Evolutionary conservation across 1,284 basidiomycete species (phyloP), one percentile per base, ranked within the genome.

Genomic region (Vanrija pseudolonga): DNA sequence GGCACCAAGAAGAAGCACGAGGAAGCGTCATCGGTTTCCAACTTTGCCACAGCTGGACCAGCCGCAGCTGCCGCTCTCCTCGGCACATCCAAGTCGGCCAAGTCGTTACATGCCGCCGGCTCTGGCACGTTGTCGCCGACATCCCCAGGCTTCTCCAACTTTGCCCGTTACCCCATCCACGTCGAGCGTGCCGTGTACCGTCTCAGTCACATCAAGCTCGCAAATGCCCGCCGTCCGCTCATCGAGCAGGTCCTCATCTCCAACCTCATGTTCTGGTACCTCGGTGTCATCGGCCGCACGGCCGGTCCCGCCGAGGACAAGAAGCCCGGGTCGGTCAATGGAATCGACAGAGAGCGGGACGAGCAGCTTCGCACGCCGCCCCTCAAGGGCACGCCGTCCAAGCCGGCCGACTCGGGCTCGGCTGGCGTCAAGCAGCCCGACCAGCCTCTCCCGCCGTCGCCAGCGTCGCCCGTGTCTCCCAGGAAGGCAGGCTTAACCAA

Each of bases 201-300:
- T 50, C 80, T 99, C 48, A 93, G 89, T 72, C 95, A 99, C 72
- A 98, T 98, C 81, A 99, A 99, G 77, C 81, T 99, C 43, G 95
- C 96, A 22, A 98, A 98, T 74, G 94, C 95, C 11, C 83, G 96
- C 50, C 82, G 95, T 42, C 93, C 96, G 18, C 80, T 99, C 17
- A 98, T 96, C 68, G 96, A 99, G 78, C 95, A 99, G 76, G 95
- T 99, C 47, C 79, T 98, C 58, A 98, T 98, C 75, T 96, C 92
- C 67, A 98, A 98, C 74, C 81, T 98, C 64, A 98, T 98, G 94
- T 98, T 98, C 81, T 98, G 95, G 95, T 98, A 98, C 73, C 82
- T 98, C 39, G 90, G 91, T n/a, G 85, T 98, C 61, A 96, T 98
- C 77, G 97, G 98, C 73, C 92, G 80, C 32, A 72, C 78, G 6